A percentile compares a stretch with the other conserved stretches of the same genome.
phyloP scores from a whole-genome alignment of 495 filamentous ascomycete species.

The Penicillium herquei region DNA sequence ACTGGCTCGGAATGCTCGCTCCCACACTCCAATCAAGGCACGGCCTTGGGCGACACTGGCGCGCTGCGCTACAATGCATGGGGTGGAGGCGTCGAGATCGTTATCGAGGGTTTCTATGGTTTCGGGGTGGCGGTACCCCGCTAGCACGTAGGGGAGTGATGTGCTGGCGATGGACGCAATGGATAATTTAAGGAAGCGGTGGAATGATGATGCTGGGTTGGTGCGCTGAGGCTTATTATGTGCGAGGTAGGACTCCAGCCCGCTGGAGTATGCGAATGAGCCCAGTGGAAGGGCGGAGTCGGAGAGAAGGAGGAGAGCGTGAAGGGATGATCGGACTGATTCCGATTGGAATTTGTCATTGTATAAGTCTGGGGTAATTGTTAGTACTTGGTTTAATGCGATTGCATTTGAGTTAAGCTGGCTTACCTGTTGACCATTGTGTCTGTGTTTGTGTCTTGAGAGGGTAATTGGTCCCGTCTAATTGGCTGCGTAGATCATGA shows the following conservation, averaged over 20 bases:
- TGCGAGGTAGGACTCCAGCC: slow-evolving; percentile 89
- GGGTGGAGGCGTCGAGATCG: slow-evolving; percentile 76
- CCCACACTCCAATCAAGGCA: slow-evolving; percentile 86
- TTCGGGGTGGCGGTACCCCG: slow-evolving; percentile 64
- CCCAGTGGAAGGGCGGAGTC: slow-evolving; percentile 95
- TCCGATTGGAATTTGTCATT: slow-evolving; percentile 15
- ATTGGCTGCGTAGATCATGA: slow-evolving; percentile 21
- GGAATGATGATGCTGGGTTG: slow-evolving; percentile 50
- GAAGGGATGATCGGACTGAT: slow-evolving; percentile 34
- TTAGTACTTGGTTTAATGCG: background rate
- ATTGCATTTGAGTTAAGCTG: background rate
- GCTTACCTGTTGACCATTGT: slow-evolving; percentile 15
- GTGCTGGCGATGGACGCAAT: slow-evolving; percentile 74
- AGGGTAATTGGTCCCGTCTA: slow-evolving; percentile 9
- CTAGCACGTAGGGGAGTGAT: slow-evolving; percentile 80
- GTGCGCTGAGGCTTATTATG: slow-evolving; percentile 59
- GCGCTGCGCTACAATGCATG: slow-evolving; percentile 83
- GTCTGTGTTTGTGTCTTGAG: slow-evolving; percentile 7
- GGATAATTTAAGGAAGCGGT: slow-evolving; percentile 75
- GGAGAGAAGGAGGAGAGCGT: slow-evolving; percentile 86
- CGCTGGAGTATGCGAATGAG: slow-evolving; percentile 94
- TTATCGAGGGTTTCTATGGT: slow-evolving; percentile 69
- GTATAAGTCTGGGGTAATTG: slow-evolving; percentile 4
- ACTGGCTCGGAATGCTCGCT: slow-evolving; percentile 60
- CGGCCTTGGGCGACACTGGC: slow-evolving; percentile 82